These are phyloP conservation scores for Aegilops tauschii DNA, from an alignment of 176 grass and related monocot species.

Conservation along the genomic window DNA sequence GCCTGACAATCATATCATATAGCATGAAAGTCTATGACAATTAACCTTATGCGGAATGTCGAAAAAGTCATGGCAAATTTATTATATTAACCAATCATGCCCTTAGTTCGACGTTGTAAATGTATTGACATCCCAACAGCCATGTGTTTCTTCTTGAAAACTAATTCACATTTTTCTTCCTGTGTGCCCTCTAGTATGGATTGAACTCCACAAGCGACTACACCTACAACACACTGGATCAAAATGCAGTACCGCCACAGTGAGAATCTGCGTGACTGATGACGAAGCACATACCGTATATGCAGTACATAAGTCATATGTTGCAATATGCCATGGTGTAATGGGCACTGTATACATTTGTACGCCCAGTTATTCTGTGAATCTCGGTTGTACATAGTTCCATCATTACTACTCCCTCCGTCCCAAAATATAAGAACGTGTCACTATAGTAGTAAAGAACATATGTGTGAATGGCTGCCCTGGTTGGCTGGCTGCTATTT, in stretches of 20 bases:
- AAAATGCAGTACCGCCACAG: constrained; percentile 19
- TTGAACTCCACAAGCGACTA: constrained; percentile 33
- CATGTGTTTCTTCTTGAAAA: not conserved
- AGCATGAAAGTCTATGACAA: not conserved
- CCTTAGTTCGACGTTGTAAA: not conserved
- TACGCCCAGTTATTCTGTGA: not conserved
- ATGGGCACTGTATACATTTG: not conserved
- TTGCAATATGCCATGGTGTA: not conserved
- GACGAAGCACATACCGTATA: not conserved
- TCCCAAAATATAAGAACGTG: too few relatives aligned
- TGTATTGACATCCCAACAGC: not conserved
- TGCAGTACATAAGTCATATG: not conserved
- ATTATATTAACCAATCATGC: not conserved
- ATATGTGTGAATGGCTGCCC: not conserved
- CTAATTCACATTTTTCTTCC: not conserved
- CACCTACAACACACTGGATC: constrained; percentile 27
- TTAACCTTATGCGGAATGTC: not conserved
- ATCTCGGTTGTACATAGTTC: not conserved
- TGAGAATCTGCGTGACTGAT: not conserved
- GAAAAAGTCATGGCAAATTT: too few relatives aligned
- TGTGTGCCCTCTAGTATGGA: constrained; percentile 27
- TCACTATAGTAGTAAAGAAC: not conserved
- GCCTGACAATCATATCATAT: not conserved
- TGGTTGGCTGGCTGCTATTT: too few relatives aligned
- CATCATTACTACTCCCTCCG: too few relatives aligned